A percentile compares a stretch with the other conserved stretches of the same genome.
Evolutionary conservation across 768 basidiomycete species (phyloP).

Genomic region (Melanogaster broomeanus): DNA sequence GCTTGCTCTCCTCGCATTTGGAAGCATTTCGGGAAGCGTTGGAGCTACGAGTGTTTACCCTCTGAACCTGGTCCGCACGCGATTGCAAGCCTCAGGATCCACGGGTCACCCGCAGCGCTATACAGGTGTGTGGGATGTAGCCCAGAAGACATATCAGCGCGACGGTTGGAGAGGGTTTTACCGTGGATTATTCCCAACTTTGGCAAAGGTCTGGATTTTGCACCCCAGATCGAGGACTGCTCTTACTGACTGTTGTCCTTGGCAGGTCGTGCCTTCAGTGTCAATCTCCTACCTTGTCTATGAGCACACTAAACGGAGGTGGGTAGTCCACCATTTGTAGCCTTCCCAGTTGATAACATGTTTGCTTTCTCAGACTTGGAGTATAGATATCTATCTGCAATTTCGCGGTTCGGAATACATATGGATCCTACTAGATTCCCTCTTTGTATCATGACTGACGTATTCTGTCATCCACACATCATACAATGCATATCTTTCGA

Average conservation of each 20-base stretch:
- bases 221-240: background rate
- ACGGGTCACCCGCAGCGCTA: constrained; percentile 93
- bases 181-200: constrained; percentile 85
- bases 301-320: constrained; percentile 83
- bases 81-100: constrained; percentile 94
- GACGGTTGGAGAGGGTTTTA: constrained; percentile 97
- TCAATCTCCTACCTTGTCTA: constrained; percentile 97
- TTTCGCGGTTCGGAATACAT: constrained; percentile 19
- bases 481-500: constrained; percentile 21
- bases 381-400: constrained; percentile 41
- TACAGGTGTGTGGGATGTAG: constrained; percentile 85
- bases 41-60: constrained; percentile 95
- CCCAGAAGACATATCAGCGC: constrained; percentile 70
- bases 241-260: constrained; percentile 7
- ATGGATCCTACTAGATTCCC: constrained; percentile 24
- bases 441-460: constrained; percentile 21
- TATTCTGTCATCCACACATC: constrained; percentile 29
- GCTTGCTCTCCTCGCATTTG: constrained; percentile 84
- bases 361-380: constrained; percentile 50
- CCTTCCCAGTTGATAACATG: constrained; percentile 2
- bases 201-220: constrained; percentile 71
- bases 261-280: constrained; percentile 90
- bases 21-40: constrained; percentile 90
- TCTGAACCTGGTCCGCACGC: constrained; percentile 87
- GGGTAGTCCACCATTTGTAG: constrained; percentile 20